These are phyloP conservation scores for Cladophialophora bantiana DNA, from an alignment of 2,329 filamentous ascomycete species.

Conservation along the genomic window DNA sequence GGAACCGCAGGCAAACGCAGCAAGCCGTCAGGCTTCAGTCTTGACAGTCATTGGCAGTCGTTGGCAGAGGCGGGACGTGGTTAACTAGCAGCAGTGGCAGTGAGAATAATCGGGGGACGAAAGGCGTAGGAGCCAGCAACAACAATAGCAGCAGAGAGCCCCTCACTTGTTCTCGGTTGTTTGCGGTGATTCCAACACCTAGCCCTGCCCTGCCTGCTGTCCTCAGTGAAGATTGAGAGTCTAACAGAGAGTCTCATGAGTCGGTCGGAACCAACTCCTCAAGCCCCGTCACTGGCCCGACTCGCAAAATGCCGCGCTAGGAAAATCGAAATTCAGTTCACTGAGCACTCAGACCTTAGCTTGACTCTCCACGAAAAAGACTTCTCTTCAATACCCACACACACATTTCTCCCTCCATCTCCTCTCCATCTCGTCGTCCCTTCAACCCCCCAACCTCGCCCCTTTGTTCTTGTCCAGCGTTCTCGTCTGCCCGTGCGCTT, in stretches of 20 bases:
- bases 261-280: constrained; percentile 10
- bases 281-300: constrained; percentile 14
- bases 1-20: constrained; percentile 18
- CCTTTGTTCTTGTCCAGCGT: constrained; percentile 26
- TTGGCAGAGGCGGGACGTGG: not conserved
- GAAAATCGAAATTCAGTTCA: constrained; percentile 33
- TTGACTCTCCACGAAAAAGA: constrained; percentile 31
- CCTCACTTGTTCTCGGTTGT: constrained; percentile 17
- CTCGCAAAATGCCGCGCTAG: constrained; percentile 35
- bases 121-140: constrained; percentile 6
- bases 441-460: constrained; percentile 10
- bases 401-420: constrained; percentile 23
- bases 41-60: not conserved
- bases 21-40: constrained; percentile 6
- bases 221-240: constrained; percentile 1
- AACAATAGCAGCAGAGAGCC: constrained; percentile 6
- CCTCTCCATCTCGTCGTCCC: constrained; percentile 14
- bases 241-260: not conserved
- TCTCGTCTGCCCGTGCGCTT: constrained; percentile 23
- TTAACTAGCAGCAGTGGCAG: constrained; percentile 13
- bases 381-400: constrained; percentile 30
- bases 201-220: constrained; percentile 5
- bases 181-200: constrained; percentile 4
- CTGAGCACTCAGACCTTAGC: constrained; percentile 22
- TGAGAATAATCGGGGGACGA: constrained; percentile 11